A percentile compares a stretch with the other conserved stretches of the same genome.
Evolutionary conservation across 1,284 basidiomycete genomes (phyloP).

Genomic region (Schizopora paradoxa): DNA sequence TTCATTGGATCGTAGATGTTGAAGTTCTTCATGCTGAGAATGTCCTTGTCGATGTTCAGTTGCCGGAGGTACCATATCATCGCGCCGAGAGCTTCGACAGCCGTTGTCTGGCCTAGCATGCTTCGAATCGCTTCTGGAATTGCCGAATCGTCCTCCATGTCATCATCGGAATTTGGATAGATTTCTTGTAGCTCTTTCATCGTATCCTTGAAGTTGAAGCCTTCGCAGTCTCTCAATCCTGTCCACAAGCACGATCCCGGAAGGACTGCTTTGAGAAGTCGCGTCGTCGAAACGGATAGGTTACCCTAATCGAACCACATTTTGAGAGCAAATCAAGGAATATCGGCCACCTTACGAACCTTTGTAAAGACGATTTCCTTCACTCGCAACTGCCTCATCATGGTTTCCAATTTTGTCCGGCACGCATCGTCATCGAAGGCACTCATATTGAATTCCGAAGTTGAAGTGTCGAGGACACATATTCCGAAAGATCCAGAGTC

Average conservation of each 20-base stretch:
- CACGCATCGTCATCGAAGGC: conserved; percentile 91
- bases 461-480: conserved; percentile 93
- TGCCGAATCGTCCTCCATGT: conserved; percentile 39
- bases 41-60: conserved; percentile 90
- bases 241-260: conserved; percentile 85
- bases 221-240: conserved; percentile 77
- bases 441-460: conserved; percentile 92
- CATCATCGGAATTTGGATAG: conserved; percentile 55
- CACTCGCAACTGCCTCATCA: conserved; percentile 87
- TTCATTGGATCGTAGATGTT: conserved; percentile 95
- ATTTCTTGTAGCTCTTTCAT: conserved; percentile 65
- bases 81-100: conserved; percentile 81
- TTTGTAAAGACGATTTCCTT: conserved; percentile 94
- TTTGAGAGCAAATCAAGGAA: background rate
- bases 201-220: conserved; percentile 70
- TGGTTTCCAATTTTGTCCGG: conserved; percentile 88
- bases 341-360: conserved; percentile 37
- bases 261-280: conserved; percentile 75
- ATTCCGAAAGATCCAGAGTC: conserved; percentile 72
- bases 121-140: conserved; percentile 73
- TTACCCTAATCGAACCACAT: conserved; percentile 52
- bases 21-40: conserved; percentile 92
- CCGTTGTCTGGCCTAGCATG: conserved; percentile 60
- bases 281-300: conserved; percentile 74
- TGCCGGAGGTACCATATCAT: conserved; percentile 93